These are phyloP conservation scores for Polyrhizophydium stewartii DNA, from an alignment of 371 early-diverging fungal species.

Conservation along the genomic window DNA sequence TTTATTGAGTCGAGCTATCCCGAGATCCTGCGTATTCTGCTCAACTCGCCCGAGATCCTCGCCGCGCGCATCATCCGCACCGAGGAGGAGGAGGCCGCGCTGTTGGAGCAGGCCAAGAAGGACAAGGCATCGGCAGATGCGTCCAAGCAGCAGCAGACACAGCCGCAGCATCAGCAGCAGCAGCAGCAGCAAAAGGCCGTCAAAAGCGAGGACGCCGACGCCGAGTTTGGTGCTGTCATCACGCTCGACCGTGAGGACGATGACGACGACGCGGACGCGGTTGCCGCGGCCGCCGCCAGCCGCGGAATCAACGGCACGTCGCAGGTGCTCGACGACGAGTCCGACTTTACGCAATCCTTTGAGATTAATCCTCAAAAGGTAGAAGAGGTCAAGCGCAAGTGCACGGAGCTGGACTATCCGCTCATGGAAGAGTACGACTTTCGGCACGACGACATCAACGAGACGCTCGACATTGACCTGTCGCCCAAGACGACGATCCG, in stretches of 20 bases:
- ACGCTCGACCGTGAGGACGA: conserved; percentile 26
- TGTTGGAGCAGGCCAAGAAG: too few relatives aligned
- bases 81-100: conserved; percentile 6
- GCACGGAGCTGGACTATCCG: conserved; percentile 95
- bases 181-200: background rate
- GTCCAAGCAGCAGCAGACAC: background rate
- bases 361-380: conserved; percentile 79
- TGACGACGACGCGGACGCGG: conserved; percentile 54
- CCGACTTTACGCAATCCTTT: conserved; percentile 59
- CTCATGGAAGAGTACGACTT: conserved; percentile 99
- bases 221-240: conserved; percentile 38
- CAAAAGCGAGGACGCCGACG: conserved; percentile 50
- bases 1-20: conserved; percentile 64
- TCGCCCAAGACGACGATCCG: conserved; percentile 95
- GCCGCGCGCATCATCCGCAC: conserved; percentile 52
- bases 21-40: conserved; percentile 79
- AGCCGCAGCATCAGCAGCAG: too few relatives aligned
- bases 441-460: conserved; percentile 82
- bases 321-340: background rate
- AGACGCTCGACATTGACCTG: conserved; percentile 91
- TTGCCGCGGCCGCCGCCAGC: conserved; percentile 24
- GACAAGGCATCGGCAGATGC: too few relatives aligned
- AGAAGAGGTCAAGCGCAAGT: conserved; percentile 89
- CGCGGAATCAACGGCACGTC: background rate
- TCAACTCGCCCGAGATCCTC: conserved; percentile 74